Evolutionary conservation across 805 yeast species (phyloP).

Genomic region (Nakazawaea populi): DNA sequence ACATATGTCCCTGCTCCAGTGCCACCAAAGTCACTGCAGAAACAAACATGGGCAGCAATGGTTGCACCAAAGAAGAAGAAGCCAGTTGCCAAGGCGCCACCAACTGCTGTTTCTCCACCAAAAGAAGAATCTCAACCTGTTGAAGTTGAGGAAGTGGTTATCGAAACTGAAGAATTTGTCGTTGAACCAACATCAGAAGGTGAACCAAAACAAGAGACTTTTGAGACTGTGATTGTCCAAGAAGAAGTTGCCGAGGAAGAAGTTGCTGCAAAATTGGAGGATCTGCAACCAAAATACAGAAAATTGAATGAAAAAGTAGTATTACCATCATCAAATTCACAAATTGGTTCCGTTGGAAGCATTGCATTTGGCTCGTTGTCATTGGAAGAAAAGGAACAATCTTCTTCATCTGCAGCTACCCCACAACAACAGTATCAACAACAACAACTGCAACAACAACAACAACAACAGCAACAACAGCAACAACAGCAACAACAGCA

Average conservation of each 20-base stretch:
- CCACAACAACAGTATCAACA: conserved; percentile 14
- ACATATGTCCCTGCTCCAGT: conserved; percentile 6
- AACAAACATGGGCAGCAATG: conserved; percentile 10
- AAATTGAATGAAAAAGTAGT: conserved; percentile 27
- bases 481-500: conserved; percentile 25
- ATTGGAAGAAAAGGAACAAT: conserved; percentile 36
- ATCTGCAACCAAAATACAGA: background rate
- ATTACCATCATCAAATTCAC: conserved; percentile 41
- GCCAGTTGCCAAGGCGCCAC: conserved; percentile 4
- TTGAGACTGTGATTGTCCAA: background rate
- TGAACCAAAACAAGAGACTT: background rate
- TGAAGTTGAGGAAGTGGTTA: background rate
- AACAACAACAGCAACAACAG: conserved; percentile 18
- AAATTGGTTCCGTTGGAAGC: conserved; percentile 39
- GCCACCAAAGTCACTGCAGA: conserved; percentile 3
- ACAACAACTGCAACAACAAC: conserved; percentile 17
- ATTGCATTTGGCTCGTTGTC: conserved; percentile 52
- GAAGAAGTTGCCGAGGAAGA: conserved; percentile 1
- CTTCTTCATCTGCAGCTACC: conserved; percentile 11
- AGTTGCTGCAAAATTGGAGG: conserved; percentile 1
- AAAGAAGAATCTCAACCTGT: background rate
- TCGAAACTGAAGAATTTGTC: conserved; percentile 6
- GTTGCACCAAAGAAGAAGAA: conserved; percentile 11
- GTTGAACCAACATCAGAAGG: background rate
- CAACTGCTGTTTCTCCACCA: too few relatives aligned